Evolutionary conservation across 148 eudicot genomes (phyloP).

Genomic region (Cornus controversa): DNA sequence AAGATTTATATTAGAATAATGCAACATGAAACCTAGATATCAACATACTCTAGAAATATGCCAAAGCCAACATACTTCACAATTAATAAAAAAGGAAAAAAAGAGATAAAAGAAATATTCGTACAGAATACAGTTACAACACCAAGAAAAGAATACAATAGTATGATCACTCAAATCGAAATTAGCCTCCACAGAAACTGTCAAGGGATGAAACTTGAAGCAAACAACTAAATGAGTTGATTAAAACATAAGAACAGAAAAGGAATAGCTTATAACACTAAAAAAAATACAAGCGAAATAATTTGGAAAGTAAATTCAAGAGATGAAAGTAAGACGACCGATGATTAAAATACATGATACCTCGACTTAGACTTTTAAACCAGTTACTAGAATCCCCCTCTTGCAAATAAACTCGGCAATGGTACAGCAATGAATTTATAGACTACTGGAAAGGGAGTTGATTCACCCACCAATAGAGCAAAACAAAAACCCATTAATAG

Average conservation of each 20-base stretch:
- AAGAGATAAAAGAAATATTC: background rate
- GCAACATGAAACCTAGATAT: background rate
- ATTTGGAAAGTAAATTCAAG: background rate
- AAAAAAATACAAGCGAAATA: too few species aligned
- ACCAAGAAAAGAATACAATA: background rate
- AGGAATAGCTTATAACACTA: background rate
- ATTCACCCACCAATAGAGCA: too few species aligned
- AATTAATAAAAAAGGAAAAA: background rate
- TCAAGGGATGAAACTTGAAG: background rate
- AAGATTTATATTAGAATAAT: background rate
- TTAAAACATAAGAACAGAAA: background rate
- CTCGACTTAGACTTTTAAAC: background rate
- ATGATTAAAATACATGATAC: background rate
- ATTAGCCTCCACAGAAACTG: background rate
- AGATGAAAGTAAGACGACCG: background rate
- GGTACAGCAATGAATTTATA: background rate
- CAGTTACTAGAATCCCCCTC: background rate
- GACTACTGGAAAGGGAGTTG: background rate
- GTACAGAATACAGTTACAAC: background rate
- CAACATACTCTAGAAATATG: background rate
- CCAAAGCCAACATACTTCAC: background rate
- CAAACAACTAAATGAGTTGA: background rate
- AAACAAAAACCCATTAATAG: too few species aligned
- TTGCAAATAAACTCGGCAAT: background rate
- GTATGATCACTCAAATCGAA: background rate